These are phyloP conservation scores for Geotrichum bryndzae DNA, from an alignment of 1,139 yeast genomes.

Conservation along the genomic window DNA sequence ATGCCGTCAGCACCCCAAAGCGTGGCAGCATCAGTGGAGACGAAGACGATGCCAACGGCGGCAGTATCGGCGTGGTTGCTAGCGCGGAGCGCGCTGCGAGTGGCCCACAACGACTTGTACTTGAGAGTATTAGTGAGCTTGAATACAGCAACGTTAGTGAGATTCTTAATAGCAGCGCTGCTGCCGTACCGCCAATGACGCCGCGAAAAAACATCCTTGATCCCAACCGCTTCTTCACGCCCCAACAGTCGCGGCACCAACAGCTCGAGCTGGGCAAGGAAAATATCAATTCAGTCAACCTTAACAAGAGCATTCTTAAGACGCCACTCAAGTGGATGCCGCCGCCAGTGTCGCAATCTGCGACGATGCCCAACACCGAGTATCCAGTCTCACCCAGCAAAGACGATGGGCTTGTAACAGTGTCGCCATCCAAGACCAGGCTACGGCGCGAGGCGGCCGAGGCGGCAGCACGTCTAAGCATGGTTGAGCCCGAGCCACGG, in stretches of 20 bases:
- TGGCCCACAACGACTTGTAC: not conserved
- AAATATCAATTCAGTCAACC: not conserved
- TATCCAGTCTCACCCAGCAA: not conserved
- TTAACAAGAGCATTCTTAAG: not conserved
- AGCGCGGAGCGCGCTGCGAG: not conserved
- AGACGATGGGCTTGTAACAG: conserved; percentile 9
- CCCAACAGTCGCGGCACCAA: not conserved
- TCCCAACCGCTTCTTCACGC: not conserved
- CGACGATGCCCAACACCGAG: not conserved
- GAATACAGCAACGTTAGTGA: not conserved
- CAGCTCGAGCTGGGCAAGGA: not conserved
- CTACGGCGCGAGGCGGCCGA: conserved; percentile 16
- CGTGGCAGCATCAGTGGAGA: not conserved
- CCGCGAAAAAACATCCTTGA: not conserved
- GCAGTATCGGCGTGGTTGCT: not conserved
- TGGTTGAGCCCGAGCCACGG: conserved; percentile 40
- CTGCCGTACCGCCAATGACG: not conserved
- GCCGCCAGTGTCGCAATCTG: not conserved
- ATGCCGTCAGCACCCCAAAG: not conserved
- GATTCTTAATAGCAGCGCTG: not conserved
- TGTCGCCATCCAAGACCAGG: conserved; percentile 17
- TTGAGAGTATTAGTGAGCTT: not conserved
- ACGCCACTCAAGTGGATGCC: not conserved
- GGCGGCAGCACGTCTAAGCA: not conserved
- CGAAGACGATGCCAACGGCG: not conserved